Percentiles rank a stretch among this genome's conserved stretches.
phyloP scores from a whole-genome alignment of 2,329 filamentous ascomycete species.

The Trichoderma atrobrunneum region DNA sequence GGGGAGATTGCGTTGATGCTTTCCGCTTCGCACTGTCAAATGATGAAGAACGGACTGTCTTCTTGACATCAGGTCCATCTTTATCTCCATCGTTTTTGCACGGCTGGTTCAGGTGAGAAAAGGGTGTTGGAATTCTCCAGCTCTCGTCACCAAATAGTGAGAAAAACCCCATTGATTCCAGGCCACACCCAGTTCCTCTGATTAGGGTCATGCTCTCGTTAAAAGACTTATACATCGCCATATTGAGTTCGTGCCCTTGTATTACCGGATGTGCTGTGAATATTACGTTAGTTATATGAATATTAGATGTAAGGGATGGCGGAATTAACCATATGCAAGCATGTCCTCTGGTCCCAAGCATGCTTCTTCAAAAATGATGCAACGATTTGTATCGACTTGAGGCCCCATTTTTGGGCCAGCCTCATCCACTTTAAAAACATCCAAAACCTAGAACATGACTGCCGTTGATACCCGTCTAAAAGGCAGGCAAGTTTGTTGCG shows the following conservation, averaged over 20 bases:
- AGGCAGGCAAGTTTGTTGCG: not conserved
- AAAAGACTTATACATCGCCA: conserved; percentile 1
- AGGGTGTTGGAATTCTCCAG: not conserved
- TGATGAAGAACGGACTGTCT: not conserved
- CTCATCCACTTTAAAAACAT: not conserved
- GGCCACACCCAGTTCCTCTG: not conserved
- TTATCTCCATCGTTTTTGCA: not conserved
- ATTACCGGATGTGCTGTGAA: not conserved
- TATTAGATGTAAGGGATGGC: not conserved
- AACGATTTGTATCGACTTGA: not conserved
- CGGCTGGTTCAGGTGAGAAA: not conserved
- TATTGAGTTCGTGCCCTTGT: not conserved
- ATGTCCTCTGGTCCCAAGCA: not conserved
- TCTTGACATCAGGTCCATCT: not conserved
- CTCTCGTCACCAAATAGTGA: not conserved
- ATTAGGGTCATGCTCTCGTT: not conserved
- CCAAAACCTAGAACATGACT: not conserved
- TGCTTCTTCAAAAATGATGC: not conserved
- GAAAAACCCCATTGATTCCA: not conserved
- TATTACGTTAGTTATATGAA: not conserved
- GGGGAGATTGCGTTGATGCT: not conserved
- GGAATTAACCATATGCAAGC: not conserved
- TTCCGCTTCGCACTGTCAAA: not conserved
- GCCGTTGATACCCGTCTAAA: not conserved
- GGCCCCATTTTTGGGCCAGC: not conserved